Evolutionary conservation across 192 early-diverging fungal genomes (phyloP), one percentile per base, ranked within the genome.

Genomic region (Coemansia sp.): DNA sequence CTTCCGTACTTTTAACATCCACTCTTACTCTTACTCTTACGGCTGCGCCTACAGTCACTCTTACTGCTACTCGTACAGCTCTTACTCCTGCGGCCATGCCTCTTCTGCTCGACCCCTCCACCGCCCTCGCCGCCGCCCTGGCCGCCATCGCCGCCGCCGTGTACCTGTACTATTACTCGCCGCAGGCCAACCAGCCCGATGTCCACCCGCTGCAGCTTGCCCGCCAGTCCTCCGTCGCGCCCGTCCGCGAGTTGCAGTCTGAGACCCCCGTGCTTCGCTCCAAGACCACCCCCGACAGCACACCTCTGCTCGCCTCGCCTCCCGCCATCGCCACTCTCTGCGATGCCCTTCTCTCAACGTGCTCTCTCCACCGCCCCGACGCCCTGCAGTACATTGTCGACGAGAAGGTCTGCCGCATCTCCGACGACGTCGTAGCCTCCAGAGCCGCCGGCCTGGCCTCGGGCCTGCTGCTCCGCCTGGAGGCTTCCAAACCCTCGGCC

Each of bases 111-210:
- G 65, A 75, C 41, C 71, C 60, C 14, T 40, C 65, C 8, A 34
- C 63, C n/a, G 30, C 64, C 19, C 30, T 65, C 9, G 35, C 48
- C 5, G 60, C 60, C n/a, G 52, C 21, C 5, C 19, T 61, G 21
- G 73, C 73, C 40, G 46, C 43, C 15, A 29, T 49, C 2, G 40
- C 63, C 5, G 63, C 49, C 42, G 38, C 57, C 32, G 53, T 70
- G 11, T 77, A 77, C 58, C 49, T 69, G 31, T 69, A 65, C 65
- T 68, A 65, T 54, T 77, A 40, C 42, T 69, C 73, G 56, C 62
- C 67, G 18, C 59, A 58, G 46, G 73, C 73, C 34, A 77, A 61
- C 59, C 73, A 66, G 66, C 73, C 73, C 15, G 73, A 77, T 45
- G 53, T 63, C 33, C 67, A 68, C 21, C 73, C 73, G 40, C 67